Evolutionary conservation across 306 rosid genomes (phyloP).

Genomic region (Quillaja saponaria): DNA sequence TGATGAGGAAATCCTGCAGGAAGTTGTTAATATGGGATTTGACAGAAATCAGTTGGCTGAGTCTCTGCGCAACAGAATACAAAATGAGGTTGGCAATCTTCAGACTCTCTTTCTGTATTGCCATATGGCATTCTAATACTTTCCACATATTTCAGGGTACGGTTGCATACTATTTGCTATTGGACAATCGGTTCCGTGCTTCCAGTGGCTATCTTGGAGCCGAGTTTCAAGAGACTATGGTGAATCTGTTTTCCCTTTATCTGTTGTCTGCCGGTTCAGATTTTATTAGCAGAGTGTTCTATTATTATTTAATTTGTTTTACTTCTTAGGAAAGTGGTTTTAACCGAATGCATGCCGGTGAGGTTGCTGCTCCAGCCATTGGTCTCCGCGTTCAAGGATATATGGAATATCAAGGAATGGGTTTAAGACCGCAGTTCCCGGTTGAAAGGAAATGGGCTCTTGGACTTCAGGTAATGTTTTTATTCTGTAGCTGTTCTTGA

Average conservation of each 20-base stretch:
- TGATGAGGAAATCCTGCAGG: slow-evolving; percentile 84
- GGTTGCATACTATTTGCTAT: slow-evolving; percentile 76
- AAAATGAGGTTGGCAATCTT: slow-evolving; percentile 66
- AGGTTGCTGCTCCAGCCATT: slow-evolving; percentile 57
- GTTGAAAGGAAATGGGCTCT: slow-evolving; percentile 95
- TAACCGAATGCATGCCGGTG: slow-evolving; percentile 53
- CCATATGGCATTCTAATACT: slow-evolving; percentile 26
- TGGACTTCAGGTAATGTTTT: slow-evolving; percentile 85
- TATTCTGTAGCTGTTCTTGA: slow-evolving; percentile 27
- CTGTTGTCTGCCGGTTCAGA: neutral
- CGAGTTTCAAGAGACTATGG: slow-evolving; percentile 87
- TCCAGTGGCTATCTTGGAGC: slow-evolving; percentile 92
- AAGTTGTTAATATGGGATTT: slow-evolving; percentile 82
- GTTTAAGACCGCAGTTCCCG: slow-evolving; percentile 64
- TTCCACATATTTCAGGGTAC: slow-evolving; percentile 71
- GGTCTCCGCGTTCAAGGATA: slow-evolving; percentile 72
- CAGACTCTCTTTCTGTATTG: slow-evolving; percentile 19
- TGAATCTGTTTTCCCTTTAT: slow-evolving; percentile 31
- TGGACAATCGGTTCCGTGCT: slow-evolving; percentile 80
- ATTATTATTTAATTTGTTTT: too few relatives aligned
- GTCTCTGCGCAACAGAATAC: slow-evolving; percentile 75
- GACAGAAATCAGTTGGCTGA: slow-evolving; percentile 69
- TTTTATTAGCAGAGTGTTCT: neutral
- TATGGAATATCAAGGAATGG: slow-evolving; percentile 67
- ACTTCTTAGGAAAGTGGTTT: slow-evolving; percentile 56